Conservation (phyloP, 2,329 filamentous ascomycete genomes). For the Colletotrichum ledebouriae region DNA sequence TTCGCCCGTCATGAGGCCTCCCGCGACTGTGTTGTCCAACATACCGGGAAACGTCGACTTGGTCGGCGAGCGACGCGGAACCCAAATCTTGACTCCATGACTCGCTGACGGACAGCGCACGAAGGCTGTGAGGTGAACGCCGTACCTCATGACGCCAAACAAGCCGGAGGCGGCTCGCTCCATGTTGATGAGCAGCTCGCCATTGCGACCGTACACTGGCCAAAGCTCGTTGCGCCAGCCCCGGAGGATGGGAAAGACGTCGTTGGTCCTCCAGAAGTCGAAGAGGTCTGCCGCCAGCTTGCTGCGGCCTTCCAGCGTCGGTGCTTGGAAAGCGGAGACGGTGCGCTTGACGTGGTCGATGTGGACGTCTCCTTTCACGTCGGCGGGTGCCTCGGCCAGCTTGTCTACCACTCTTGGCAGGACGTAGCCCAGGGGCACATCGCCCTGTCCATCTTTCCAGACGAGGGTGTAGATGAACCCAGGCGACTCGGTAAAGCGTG, state of each 20-base stretch:
- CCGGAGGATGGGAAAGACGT: conserved; percentile 78
- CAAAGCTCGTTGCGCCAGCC: conserved; percentile 88
- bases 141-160: conserved; percentile 83
- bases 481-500: conserved; percentile 66
- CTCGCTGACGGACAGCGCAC: conserved; percentile 57
- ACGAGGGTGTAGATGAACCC: conserved; percentile 76
- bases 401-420: conserved; percentile 63
- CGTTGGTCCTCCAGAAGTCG: conserved; percentile 75
- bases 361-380: conserved; percentile 69
- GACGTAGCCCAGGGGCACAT: conserved; percentile 74
- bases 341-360: conserved; percentile 72
- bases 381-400: conserved; percentile 61
- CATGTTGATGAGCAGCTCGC: conserved; percentile 77
- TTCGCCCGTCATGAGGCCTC: conserved; percentile 85
- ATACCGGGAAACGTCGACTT: conserved; percentile 94
- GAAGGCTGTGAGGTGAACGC: conserved; percentile 85
- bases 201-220: conserved; percentile 78
- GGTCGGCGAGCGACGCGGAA: conserved; percentile 78
- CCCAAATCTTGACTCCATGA: conserved; percentile 82
- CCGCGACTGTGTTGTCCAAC: conserved; percentile 93
- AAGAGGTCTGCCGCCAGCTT: conserved; percentile 68
- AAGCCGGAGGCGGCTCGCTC: conserved; percentile 82
- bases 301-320: conserved; percentile 74
- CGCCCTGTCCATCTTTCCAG: conserved; percentile 73
- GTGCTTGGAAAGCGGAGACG: conserved; percentile 72